Evolutionary conservation across 352 stramenopile species (phyloP).

Genomic region (Salisapilia sapeloensis): DNA sequence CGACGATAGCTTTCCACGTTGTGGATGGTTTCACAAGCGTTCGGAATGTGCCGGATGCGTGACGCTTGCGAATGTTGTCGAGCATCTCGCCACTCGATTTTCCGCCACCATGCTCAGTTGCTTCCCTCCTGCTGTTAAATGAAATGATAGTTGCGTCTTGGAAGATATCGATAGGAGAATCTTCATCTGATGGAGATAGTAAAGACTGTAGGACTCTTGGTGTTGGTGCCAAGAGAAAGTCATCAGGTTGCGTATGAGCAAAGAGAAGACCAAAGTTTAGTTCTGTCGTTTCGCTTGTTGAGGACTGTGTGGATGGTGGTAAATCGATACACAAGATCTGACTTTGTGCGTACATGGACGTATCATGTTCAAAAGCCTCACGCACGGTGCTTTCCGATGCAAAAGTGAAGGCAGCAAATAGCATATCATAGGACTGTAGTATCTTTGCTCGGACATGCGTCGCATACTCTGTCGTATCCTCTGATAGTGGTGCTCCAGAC

Average conservation of each 20-base stretch:
- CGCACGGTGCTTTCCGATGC: slow-evolving; percentile 10
- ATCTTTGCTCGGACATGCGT: slow-evolving; percentile 16
- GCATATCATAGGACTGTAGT: slow-evolving; percentile 14
- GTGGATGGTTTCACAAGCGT: slow-evolving; percentile 37
- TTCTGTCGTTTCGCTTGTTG: background rate
- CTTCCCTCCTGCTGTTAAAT: slow-evolving; percentile 35
- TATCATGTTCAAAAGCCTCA: slow-evolving; percentile 10
- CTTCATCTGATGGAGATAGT: background rate
- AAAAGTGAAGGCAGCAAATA: slow-evolving; percentile 21
- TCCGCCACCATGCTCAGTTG: slow-evolving; percentile 36
- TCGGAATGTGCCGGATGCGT: slow-evolving; percentile 63
- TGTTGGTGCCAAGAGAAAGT: slow-evolving; percentile 36
- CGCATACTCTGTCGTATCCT: slow-evolving; percentile 14
- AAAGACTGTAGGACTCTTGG: slow-evolving; percentile 10
- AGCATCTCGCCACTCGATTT: slow-evolving; percentile 69
- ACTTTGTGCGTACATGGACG: slow-evolving; percentile 7
- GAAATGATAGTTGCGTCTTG: slow-evolving; percentile 48
- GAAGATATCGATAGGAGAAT: slow-evolving; percentile 12
- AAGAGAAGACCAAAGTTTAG: slow-evolving; percentile 54
- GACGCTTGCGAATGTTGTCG: slow-evolving; percentile 77
- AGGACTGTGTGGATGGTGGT: slow-evolving; percentile 4
- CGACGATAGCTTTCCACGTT: slow-evolving; percentile 20
- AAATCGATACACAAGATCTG: slow-evolving; percentile 47
- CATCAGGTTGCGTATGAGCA: slow-evolving; percentile 9
- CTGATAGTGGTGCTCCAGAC: background rate